Evolutionary conservation across 2,329 filamentous ascomycete genomes (phyloP).

Genomic region (Xylaria hypoxylon): DNA sequence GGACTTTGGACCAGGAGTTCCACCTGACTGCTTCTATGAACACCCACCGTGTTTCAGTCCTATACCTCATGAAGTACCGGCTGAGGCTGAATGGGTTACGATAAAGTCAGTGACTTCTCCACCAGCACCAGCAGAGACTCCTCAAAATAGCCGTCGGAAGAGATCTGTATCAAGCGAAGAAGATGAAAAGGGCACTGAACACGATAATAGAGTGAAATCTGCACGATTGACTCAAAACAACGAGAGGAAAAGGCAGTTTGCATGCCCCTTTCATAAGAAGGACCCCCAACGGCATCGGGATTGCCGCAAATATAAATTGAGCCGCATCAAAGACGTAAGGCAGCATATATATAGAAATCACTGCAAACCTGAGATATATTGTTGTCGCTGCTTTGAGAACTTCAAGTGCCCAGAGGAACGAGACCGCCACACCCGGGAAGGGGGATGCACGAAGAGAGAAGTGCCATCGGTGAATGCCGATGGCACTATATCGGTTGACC

Average conservation of each 20-base stretch:
- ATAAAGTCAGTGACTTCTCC: not conserved
- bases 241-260: not conserved
- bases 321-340: constrained; percentile 31
- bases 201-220: not conserved
- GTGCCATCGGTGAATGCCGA: too few species aligned
- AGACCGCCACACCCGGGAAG: constrained; percentile 20
- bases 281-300: constrained; percentile 10
- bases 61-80: too few species aligned
- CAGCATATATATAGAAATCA: constrained; percentile 32
- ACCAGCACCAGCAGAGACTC: not conserved
- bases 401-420: constrained; percentile 17
- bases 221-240: not conserved
- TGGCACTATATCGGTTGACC: too few species aligned
- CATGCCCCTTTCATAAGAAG: constrained; percentile 30
- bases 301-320: constrained; percentile 18
- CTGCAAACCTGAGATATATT: constrained; percentile 28
- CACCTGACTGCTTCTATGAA: not conserved
- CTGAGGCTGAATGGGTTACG: not conserved
- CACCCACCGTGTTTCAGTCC: not conserved
- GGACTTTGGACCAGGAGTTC: not conserved
- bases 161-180: not conserved
- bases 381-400: constrained; percentile 10
- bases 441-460: constrained; percentile 2
- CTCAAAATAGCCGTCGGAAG: constrained; percentile 4
- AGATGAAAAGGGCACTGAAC: not conserved